A percentile compares a stretch with the other conserved stretches of the same genome.
Conservation (phyloP, 2,329 filamentous ascomycete species). For the Leptographium wingfieldii region DNA sequence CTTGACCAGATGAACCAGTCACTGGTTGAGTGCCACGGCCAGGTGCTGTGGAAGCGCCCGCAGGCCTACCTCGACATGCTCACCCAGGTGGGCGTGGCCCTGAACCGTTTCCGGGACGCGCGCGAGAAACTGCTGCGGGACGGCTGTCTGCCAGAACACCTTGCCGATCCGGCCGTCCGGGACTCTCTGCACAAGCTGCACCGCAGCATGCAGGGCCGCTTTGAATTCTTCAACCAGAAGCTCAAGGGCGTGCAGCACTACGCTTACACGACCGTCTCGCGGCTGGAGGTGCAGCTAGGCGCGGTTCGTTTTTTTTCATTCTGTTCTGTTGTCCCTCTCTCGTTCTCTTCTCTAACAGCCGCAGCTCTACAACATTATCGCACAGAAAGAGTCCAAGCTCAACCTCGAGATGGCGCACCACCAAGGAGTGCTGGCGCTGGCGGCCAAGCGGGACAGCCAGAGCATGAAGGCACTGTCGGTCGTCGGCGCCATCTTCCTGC, state of each 20-base stretch:
- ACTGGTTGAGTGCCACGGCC: constrained; percentile 46
- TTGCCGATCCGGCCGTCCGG: constrained; percentile 15
- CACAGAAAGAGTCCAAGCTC: constrained; percentile 50
- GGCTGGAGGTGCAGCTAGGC: constrained; percentile 47
- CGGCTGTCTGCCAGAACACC: not conserved
- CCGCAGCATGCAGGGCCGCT: constrained; percentile 35
- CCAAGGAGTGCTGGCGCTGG: constrained; percentile 45
- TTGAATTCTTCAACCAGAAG: constrained; percentile 50
- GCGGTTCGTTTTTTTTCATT: constrained; percentile 30
- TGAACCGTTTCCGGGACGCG: constrained; percentile 9
- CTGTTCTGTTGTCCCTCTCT: not conserved
- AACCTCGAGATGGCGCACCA: constrained; percentile 51
- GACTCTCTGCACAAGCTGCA: constrained; percentile 32
- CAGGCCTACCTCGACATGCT: constrained; percentile 36
- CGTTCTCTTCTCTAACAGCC: not conserved
- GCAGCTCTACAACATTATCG: constrained; percentile 53
- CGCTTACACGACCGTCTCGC: constrained; percentile 47
- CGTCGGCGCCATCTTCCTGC: constrained; percentile 50
- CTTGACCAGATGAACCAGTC: constrained; percentile 49
- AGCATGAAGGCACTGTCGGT: constrained; percentile 55
- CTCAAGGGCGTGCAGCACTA: constrained; percentile 50
- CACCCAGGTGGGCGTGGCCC: constrained; percentile 10
- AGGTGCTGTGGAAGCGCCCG: constrained; percentile 27
- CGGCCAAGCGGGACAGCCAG: constrained; percentile 48
- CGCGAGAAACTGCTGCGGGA: constrained; percentile 3